Base-by-base conservation (phyloP, 208 protist species). In the Crithidia acanthocephali region DNA sequence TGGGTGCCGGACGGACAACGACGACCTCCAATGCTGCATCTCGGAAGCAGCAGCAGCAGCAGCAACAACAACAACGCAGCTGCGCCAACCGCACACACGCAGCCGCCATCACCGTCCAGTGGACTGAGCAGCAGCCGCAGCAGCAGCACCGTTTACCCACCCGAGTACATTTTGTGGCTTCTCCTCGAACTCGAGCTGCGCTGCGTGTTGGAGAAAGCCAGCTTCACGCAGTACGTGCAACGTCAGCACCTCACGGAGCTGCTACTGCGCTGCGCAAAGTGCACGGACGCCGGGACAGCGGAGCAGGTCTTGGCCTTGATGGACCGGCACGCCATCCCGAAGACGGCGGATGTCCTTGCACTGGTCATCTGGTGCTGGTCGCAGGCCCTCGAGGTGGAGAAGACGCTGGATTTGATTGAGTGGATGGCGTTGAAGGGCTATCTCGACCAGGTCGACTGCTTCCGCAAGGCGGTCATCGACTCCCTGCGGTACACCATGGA, bases 171-270 rank as follows among this genome's bases (percentile, higher is more conserved):
- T 45, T 23, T 92, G 52, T 96, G 91, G 87, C 83, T 94, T 27
- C 76, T 96, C 80, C 76, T 92, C 48, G 88, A 94, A 78, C 76
- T 94, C 33, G 88, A 95, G 79, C 48, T 94, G 70, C 87, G 87
- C 23, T 96, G 92, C 58, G 77, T 94, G 37, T 48, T 92, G 30
- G 87, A 96, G 45, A 90, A 90, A 68, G 76, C 80, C 13, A 84
- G 74, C 55, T 91, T 96, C 76, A 81, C 70, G 16, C 86, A 91
- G 58, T 91, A 87, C 79, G 68, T 96, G 1, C 81, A 93, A 65
- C 85, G 85, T 42, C 84, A 90, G 57, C 79, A 93, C 74, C 40
- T 96, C 22, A 81, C 80, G 16, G 80, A 90, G 73, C 77, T 96
- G 50, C 76, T 96, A 33, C 77, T 93, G 51, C 76, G 79, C 40